A percentile compares a stretch with the other conserved stretches of the same genome.
Conservation (phyloP, 768 basidiomycete genomes). For the Russula ochroleuca region DNA sequence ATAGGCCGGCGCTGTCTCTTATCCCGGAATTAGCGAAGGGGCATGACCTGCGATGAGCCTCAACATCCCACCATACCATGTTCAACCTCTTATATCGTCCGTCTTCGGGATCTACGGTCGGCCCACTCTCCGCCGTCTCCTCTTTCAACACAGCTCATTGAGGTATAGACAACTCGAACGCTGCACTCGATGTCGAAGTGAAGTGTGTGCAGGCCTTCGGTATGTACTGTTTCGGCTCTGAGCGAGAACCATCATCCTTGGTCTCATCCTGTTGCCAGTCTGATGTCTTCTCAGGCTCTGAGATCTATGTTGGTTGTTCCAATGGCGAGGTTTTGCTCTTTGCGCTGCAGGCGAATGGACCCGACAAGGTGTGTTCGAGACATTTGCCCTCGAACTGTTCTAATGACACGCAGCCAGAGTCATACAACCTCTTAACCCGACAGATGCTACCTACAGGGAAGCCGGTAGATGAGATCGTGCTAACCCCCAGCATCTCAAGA, state of each 20-base stretch:
- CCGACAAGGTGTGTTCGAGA: slow-evolving; percentile 37
- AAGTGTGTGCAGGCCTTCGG: slow-evolving; percentile 34
- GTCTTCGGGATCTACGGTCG: slow-evolving; percentile 31
- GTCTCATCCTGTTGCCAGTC: slow-evolving; percentile 9
- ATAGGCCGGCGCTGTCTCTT: neutral
- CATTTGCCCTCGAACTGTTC: neutral
- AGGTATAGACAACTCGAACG: slow-evolving; percentile 26
- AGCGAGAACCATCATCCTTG: neutral
- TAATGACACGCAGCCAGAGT: slow-evolving; percentile 26
- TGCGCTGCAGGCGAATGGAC: slow-evolving; percentile 56
- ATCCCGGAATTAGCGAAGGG: neutral
- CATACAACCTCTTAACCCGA: slow-evolving; percentile 37
- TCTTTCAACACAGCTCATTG: slow-evolving; percentile 21
- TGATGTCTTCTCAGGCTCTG: slow-evolving; percentile 50
- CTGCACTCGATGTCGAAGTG: slow-evolving; percentile 23
- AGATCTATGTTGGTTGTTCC: slow-evolving; percentile 82
- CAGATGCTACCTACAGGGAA: slow-evolving; percentile 60
- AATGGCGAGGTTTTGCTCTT: slow-evolving; percentile 84
- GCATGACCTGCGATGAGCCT: slow-evolving; percentile 35
- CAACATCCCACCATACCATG: slow-evolving; percentile 56
- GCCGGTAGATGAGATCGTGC: slow-evolving; percentile 73
- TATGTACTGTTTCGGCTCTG: slow-evolving; percentile 11
- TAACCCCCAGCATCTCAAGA: slow-evolving; percentile 71
- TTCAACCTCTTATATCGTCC: slow-evolving; percentile 45
- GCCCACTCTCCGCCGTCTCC: slow-evolving; percentile 7